Percentiles rank a stretch among this genome's conserved stretches.
Conservation (phyloP, 208 protist genomes). For the Wallacemonas sp. region DNA sequence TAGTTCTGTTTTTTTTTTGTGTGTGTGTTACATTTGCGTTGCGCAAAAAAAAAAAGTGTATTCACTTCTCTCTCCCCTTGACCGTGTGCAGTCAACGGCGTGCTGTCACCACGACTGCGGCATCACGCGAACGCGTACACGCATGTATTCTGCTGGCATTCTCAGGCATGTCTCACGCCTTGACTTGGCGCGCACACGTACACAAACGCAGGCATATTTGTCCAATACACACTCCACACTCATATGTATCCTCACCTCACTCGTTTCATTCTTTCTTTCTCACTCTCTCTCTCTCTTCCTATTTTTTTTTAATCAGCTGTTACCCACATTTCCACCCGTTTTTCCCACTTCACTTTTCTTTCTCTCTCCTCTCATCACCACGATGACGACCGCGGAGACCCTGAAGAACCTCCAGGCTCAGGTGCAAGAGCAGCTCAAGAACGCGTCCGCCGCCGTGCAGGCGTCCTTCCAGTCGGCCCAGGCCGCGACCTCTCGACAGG, state of each 20-base stretch:
- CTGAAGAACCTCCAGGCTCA: conserved; percentile 11
- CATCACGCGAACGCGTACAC: too few species aligned
- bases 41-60: conserved; percentile 4
- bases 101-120: too few species aligned
- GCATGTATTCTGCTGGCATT: too few species aligned
- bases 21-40: too few species aligned
- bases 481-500: not conserved
- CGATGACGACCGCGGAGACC: conserved; percentile 2
- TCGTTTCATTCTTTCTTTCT: conserved; percentile 2
- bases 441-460: conserved; percentile 6
- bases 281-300: conserved; percentile 15
- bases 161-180: too few species aligned
- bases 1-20: too few species aligned
- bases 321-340: not conserved
- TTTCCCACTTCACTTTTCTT: not conserved
- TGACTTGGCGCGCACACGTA: too few species aligned
- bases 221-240: too few species aligned
- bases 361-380: not conserved
- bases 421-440: conserved; percentile 10
- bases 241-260: not conserved
- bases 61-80: too few species aligned
- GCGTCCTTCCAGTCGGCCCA: conserved; percentile 9
- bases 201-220: too few species aligned
- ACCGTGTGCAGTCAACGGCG: too few species aligned
- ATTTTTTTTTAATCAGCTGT: not conserved